A percentile compares a stretch with the other conserved stretches of the same genome.
Conservation (phyloP, 2,329 filamentous ascomycete genomes). For the Bipolaris sorokiniana region DNA sequence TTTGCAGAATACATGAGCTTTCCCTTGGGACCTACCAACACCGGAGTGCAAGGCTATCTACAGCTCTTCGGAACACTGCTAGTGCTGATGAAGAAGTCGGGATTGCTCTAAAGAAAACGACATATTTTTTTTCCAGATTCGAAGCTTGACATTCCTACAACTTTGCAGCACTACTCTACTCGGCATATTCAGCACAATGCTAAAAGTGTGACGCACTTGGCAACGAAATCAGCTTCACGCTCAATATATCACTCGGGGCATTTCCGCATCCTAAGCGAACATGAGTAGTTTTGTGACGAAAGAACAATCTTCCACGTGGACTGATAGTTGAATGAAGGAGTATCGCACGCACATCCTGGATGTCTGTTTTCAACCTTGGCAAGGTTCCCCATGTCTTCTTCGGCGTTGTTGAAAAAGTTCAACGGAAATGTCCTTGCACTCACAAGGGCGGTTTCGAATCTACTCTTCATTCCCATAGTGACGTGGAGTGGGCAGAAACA, state of each 20-base stretch:
- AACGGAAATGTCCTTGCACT: conserved; percentile 53
- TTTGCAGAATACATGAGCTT: conserved; percentile 54
- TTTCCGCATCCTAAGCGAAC: conserved; percentile 56
- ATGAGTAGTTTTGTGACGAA: conserved; percentile 54
- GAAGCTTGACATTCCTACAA: conserved; percentile 24
- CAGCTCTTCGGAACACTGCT: conserved; percentile 39
- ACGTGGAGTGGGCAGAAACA: conserved; percentile 32
- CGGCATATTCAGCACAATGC: conserved; percentile 24
- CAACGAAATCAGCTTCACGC: conserved; percentile 42
- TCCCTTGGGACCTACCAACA: conserved; percentile 49
- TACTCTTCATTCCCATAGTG: conserved; percentile 50
- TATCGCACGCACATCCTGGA: conserved; percentile 50
- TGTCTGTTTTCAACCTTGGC: conserved; percentile 51
- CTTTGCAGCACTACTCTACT: conserved; percentile 26
- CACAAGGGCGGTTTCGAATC: conserved; percentile 51
- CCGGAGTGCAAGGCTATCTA: conserved; percentile 52
- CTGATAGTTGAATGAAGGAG: conserved; percentile 44
- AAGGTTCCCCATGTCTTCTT: conserved; percentile 51
- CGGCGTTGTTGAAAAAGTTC: conserved; percentile 53
- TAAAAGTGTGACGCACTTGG: conserved; percentile 31
- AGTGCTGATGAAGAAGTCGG: conserved; percentile 35
- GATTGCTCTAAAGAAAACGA: conserved; percentile 25
- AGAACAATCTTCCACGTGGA: conserved; percentile 59
- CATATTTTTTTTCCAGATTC: conserved; percentile 21
- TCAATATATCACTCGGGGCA: conserved; percentile 54